Conservation (phyloP, 169 alveolate genomes). For the Cryptosporidium bovis region DNA sequence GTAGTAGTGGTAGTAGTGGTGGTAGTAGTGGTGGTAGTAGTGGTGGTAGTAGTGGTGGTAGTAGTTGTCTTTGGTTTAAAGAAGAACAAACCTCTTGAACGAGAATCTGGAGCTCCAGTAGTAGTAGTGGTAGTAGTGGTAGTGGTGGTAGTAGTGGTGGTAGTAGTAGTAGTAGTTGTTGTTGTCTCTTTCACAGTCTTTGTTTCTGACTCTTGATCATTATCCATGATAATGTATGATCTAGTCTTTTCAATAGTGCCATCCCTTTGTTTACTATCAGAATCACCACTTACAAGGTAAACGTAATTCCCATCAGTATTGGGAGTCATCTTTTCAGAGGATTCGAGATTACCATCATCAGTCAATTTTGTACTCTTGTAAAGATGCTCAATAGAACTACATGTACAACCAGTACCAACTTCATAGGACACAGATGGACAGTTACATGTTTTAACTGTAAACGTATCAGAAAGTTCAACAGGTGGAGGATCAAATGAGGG, state of each 20-base stretch:
- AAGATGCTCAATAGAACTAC: constrained; percentile 13
- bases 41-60: constrained; percentile 46
- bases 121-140: constrained; percentile 20
- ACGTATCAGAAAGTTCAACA: too few species aligned
- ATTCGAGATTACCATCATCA: background rate
- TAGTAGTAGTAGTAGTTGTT: constrained; percentile 26
- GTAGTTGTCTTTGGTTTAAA: background rate
- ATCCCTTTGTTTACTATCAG: background rate
- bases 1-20: constrained; percentile 23
- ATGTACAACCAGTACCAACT: constrained; percentile 15
- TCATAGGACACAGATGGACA: constrained; percentile 25
- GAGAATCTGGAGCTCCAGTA: background rate
- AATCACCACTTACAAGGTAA: background rate
- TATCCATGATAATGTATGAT: background rate
- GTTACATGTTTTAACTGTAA: background rate
- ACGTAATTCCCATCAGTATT: background rate
- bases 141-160: constrained; percentile 27
- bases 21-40: constrained; percentile 27
- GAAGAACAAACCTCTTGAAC: background rate
- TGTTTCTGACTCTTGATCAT: background rate
- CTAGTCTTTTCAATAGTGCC: background rate
- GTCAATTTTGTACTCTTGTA: background rate
- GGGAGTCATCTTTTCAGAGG: background rate
- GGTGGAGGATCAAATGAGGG: too few species aligned
- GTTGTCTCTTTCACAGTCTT: background rate